These are phyloP conservation scores for Aspergillus glaucus DNA, from an alignment of 2,329 filamentous ascomycete genomes.

Conservation along the genomic window DNA sequence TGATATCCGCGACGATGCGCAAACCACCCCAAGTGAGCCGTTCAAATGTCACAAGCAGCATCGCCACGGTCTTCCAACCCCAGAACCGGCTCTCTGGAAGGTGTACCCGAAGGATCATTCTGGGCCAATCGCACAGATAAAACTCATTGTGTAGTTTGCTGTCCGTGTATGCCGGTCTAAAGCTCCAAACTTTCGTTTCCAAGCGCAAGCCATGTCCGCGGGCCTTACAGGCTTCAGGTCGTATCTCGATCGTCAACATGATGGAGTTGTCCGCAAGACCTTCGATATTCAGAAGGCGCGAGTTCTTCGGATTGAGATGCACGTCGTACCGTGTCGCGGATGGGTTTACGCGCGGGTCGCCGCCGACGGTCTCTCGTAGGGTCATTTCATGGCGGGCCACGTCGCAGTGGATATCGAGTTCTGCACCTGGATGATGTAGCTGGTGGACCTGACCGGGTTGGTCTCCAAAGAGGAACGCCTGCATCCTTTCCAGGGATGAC, in stretches of 20 bases:
- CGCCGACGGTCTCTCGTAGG: constrained; percentile 16
- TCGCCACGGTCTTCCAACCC: constrained; percentile 22
- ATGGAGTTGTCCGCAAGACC: constrained; percentile 24
- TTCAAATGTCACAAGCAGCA: constrained; percentile 22
- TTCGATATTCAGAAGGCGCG: constrained; percentile 21
- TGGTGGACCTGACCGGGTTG: constrained; percentile 8
- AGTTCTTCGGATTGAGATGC: constrained; percentile 12
- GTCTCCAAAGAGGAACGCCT: constrained; percentile 11
- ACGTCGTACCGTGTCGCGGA: neutral
- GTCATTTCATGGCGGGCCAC: constrained; percentile 13
- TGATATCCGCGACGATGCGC: constrained; percentile 14
- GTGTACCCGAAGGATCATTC: constrained; percentile 17
- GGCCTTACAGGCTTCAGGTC: constrained; percentile 6
- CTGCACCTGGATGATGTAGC: constrained; percentile 12
- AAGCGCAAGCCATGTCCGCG: constrained; percentile 13
- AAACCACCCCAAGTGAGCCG: constrained; percentile 16
- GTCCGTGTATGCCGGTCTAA: constrained; percentile 6
- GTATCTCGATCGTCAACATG: constrained; percentile 16
- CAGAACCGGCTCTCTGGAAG: constrained; percentile 17
- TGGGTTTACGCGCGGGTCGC: constrained; percentile 2
- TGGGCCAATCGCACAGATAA: constrained; percentile 8
- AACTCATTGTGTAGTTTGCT: constrained; percentile 18
- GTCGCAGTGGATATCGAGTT: constrained; percentile 22
- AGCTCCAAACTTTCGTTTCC: constrained; percentile 16
- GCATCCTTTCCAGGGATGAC: constrained; percentile 4